These are phyloP conservation scores for Clavariopsis aquatica DNA, from an alignment of 495 filamentous ascomycete species.

Conservation along the genomic window DNA sequence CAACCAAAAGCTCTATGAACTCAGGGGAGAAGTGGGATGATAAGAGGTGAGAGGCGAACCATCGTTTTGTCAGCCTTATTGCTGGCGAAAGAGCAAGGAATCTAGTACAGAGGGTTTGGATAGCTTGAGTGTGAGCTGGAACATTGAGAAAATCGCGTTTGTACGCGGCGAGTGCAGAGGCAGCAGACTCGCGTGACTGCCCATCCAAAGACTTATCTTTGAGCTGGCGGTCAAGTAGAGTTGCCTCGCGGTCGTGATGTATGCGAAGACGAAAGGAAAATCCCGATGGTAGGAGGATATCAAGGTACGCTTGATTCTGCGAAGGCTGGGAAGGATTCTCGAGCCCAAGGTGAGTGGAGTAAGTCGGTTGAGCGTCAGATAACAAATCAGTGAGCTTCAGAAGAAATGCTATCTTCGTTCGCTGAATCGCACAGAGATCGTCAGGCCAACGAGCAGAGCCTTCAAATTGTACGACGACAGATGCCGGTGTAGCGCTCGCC, in stretches of 20 bases:
- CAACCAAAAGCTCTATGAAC: slow-evolving; percentile 76
- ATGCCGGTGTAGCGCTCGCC: slow-evolving; percentile 51
- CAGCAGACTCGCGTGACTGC: slow-evolving; percentile 63
- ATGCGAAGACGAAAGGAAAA: slow-evolving; percentile 68
- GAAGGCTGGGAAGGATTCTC: slow-evolving; percentile 69
- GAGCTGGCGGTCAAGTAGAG: slow-evolving; percentile 72
- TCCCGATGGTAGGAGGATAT: slow-evolving; percentile 71
- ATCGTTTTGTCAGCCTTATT: slow-evolving; percentile 84
- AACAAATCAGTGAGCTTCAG: slow-evolving; percentile 76
- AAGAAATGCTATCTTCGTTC: slow-evolving; percentile 90
- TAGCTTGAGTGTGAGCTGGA: slow-evolving; percentile 76
- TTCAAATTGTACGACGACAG: slow-evolving; percentile 86
- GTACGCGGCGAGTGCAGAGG: slow-evolving; percentile 67
- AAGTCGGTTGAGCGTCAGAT: slow-evolving; percentile 52
- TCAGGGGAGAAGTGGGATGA: slow-evolving; percentile 72
- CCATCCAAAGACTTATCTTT: slow-evolving; percentile 69
- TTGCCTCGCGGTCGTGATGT: slow-evolving; percentile 80
- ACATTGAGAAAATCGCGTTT: slow-evolving; percentile 68
- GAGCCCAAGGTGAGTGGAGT: slow-evolving; percentile 69
- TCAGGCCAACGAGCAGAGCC: slow-evolving; percentile 93
- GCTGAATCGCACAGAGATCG: slow-evolving; percentile 82
- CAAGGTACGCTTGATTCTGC: slow-evolving; percentile 80
- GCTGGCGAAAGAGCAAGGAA: slow-evolving; percentile 80
- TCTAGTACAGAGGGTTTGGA: slow-evolving; percentile 75
- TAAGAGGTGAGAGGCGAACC: slow-evolving; percentile 85